These are phyloP conservation scores for Hypoxylon rubiginosum DNA, from an alignment of 2,329 filamentous ascomycete species.

Conservation along the genomic window DNA sequence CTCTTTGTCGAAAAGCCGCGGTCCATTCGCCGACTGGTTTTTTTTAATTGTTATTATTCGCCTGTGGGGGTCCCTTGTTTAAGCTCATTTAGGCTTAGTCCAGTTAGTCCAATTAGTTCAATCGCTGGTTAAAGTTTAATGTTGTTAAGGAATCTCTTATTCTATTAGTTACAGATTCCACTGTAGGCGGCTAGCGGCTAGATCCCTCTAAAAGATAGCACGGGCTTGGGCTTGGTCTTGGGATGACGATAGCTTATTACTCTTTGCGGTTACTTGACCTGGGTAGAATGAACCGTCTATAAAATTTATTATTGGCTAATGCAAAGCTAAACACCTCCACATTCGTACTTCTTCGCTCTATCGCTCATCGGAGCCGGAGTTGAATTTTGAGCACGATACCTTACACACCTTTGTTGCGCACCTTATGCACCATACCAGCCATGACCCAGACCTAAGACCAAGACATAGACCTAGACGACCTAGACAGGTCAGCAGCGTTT, in stretches of 20 bases:
- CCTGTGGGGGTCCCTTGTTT: too few species aligned
- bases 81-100: conserved; percentile 4
- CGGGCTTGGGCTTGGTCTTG: conserved; percentile 12
- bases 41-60: too few species aligned
- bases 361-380: background rate
- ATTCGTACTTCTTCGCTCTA: background rate
- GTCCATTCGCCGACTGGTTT: conserved; percentile 29
- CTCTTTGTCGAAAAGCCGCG: conserved; percentile 17
- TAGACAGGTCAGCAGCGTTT: too few species aligned
- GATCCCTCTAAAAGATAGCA: conserved; percentile 20
- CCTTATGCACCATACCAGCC: background rate
- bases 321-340: background rate
- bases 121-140: background rate
- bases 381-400: background rate
- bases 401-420: background rate
- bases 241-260: conserved; percentile 34
- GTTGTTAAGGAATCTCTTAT: background rate
- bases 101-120: background rate
- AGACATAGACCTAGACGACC: background rate
- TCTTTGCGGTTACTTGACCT: conserved; percentile 27
- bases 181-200: conserved; percentile 15
- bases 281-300: background rate
- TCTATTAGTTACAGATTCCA: conserved; percentile 4
- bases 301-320: conserved; percentile 20
- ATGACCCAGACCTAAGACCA: background rate